phyloP scores from a whole-genome alignment of 1,284 basidiomycete species.

The Puccinia coronata region DNA sequence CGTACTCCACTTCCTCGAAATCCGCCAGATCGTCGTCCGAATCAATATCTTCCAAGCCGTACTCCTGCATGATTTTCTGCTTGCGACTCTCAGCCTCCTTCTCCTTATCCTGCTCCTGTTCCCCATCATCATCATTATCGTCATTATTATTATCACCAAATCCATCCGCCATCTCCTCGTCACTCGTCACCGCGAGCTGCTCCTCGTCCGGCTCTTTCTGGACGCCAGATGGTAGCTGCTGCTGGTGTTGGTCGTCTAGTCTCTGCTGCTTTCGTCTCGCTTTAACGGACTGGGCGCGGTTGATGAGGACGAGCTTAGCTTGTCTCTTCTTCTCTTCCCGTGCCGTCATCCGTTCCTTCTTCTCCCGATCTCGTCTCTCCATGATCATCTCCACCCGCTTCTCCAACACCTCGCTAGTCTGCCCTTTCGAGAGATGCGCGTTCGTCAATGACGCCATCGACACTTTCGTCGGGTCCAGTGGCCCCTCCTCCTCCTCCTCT shows the following conservation, averaged over 20 bases:
- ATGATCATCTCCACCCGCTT: slow-evolving; percentile 36
- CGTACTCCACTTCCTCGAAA: slow-evolving; percentile 64
- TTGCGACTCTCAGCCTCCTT: neutral
- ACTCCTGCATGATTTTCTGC: slow-evolving; percentile 14
- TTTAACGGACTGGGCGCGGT: slow-evolving; percentile 8
- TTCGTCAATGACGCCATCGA: slow-evolving; percentile 74
- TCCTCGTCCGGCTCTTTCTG: neutral
- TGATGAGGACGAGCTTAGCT: neutral
- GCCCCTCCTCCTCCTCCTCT: slow-evolving; percentile 53
- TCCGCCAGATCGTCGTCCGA: slow-evolving; percentile 64
- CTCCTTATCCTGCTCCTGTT: neutral
- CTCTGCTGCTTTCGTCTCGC: neutral
- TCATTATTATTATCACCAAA: too few relatives aligned
- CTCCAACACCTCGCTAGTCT: slow-evolving; percentile 41
- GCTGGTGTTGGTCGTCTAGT: neutral
- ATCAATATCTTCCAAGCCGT: slow-evolving; percentile 33
- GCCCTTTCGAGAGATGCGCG: slow-evolving; percentile 68
- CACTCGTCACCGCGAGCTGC: too few relatives aligned
- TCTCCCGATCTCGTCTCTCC: slow-evolving; percentile 44
- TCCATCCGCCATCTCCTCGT: too few relatives aligned
- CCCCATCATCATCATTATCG: too few relatives aligned
- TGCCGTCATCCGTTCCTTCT: slow-evolving; percentile 24
- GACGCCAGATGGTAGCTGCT: too few relatives aligned
- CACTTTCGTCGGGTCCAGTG: slow-evolving; percentile 73
- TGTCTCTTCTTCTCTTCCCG: slow-evolving; percentile 31